These are phyloP conservation scores for Colletotrichum truncatum DNA, from an alignment of 2,329 filamentous ascomycete species.

Conservation along the genomic window DNA sequence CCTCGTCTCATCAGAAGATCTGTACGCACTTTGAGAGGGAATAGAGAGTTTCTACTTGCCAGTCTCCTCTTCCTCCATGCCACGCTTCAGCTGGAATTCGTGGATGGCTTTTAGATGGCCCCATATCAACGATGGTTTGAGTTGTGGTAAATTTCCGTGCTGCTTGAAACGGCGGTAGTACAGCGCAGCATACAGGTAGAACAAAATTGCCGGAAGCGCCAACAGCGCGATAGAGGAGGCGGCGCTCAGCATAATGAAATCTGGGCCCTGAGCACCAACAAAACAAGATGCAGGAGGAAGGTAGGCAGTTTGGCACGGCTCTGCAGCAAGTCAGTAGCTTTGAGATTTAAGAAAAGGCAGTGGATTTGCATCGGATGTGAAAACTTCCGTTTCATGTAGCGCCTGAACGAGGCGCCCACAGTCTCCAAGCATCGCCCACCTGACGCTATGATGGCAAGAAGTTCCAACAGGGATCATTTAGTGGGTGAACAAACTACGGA, in stretches of 20 bases:
- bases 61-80: neutral
- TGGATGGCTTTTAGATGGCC: slow-evolving; percentile 21
- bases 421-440: neutral
- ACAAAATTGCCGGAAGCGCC: slow-evolving; percentile 1
- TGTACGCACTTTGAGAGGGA: no score
- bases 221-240: neutral
- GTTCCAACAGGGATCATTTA: neutral
- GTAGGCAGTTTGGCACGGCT: no score
- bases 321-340: neutral
- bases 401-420: neutral
- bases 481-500: no score
- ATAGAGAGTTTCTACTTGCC: slow-evolving; percentile 7
- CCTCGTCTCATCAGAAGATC: neutral
- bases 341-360: neutral
- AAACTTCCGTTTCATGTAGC: slow-evolving; percentile 1
- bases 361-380: neutral
- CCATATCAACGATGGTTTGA: slow-evolving; percentile 26
- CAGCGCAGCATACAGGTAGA: slow-evolving; percentile 16
- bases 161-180: slow-evolving; percentile 26
- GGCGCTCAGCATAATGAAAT: slow-evolving; percentile 5
- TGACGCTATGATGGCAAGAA: neutral
- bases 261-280: no score
- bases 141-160: slow-evolving; percentile 17
- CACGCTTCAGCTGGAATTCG: slow-evolving; percentile 1
- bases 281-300: neutral